Percentiles rank a stretch among this genome's conserved stretches.
Evolutionary conservation across 176 grass and related monocot genomes (phyloP).

Genomic region (Oryza officinalis): DNA sequence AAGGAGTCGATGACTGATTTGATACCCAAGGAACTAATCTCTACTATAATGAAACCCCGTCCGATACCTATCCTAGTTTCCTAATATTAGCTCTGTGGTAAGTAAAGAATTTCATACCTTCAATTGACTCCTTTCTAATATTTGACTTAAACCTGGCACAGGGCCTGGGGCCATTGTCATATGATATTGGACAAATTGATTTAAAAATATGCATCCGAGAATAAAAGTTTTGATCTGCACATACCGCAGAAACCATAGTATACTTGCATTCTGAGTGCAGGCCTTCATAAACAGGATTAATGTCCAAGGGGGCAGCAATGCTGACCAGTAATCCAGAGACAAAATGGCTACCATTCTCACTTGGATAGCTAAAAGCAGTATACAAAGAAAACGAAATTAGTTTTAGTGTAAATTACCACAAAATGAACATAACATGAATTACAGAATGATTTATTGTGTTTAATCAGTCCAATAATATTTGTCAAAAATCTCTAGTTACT

Average conservation of each 20-base stretch:
- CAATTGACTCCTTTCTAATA: not conserved
- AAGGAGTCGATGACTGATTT: not conserved
- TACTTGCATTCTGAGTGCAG: not conserved
- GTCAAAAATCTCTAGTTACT: not conserved
- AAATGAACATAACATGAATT: not conserved
- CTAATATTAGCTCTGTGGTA: not conserved
- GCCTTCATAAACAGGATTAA: slow-evolving; percentile 1
- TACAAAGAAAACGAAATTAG: not conserved
- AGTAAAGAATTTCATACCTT: not conserved
- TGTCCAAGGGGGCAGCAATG: not conserved
- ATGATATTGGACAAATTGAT: not conserved
- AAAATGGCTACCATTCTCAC: not conserved
- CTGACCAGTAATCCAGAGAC: slow-evolving; percentile 4
- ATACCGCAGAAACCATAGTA: slow-evolving; percentile 1
- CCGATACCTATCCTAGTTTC: not conserved
- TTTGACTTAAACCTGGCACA: not conserved
- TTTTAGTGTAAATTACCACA: not conserved
- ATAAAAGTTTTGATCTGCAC: not conserved
- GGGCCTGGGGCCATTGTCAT: not conserved
- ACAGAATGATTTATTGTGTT: not conserved
- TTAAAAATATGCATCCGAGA: not conserved
- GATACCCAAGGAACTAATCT: not conserved
- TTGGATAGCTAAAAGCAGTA: not conserved
- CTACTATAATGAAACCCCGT: not conserved
- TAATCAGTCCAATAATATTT: not conserved